phyloP scores from a whole-genome alignment of 2,329 filamentous ascomycete species.

The Nothophaeocryptopus gaeumannii region DNA sequence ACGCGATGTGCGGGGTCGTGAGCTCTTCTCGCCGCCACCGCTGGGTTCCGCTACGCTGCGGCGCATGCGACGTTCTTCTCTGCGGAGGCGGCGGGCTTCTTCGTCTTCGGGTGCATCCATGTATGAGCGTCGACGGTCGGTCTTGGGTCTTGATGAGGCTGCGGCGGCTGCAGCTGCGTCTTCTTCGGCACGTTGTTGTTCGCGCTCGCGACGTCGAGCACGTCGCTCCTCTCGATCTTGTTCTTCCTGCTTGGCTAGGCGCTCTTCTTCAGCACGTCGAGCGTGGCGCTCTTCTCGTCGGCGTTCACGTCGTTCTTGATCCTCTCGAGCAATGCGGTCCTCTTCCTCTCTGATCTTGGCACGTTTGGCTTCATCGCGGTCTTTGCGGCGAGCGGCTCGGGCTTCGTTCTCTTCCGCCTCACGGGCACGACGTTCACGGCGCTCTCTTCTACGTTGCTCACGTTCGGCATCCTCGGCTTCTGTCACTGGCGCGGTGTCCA shows the following conservation, averaged over 20 bases:
- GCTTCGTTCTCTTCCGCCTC: constrained; percentile 42
- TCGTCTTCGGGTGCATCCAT: constrained; percentile 33
- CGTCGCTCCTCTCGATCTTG: constrained; percentile 29
- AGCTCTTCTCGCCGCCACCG: constrained; percentile 29
- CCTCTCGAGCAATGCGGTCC: constrained; percentile 29
- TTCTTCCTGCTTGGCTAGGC: constrained; percentile 30
- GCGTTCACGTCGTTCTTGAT: constrained; percentile 30
- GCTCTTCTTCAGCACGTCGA: constrained; percentile 33
- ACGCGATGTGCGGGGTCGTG: constrained; percentile 28
- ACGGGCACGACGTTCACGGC: constrained; percentile 33
- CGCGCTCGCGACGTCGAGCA: constrained; percentile 30
- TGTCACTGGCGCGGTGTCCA: constrained; percentile 27
- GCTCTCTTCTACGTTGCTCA: constrained; percentile 36
- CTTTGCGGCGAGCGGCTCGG: constrained; percentile 26
- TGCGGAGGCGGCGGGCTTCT: constrained; percentile 37
- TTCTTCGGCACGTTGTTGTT: constrained; percentile 24
- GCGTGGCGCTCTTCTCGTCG: constrained; percentile 28
- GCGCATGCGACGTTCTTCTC: constrained; percentile 44
- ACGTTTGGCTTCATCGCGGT: constrained; percentile 27
- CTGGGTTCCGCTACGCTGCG: constrained; percentile 38
- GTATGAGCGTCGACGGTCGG: constrained; percentile 31
- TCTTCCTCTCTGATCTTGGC: constrained; percentile 31
- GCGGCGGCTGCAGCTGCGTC: constrained; percentile 18
- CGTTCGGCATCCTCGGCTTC: constrained; percentile 33
- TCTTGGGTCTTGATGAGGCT: constrained; percentile 21